phyloP scores from a whole-genome alignment of 306 rosid species.

The Lathyrus aphaca region DNA sequence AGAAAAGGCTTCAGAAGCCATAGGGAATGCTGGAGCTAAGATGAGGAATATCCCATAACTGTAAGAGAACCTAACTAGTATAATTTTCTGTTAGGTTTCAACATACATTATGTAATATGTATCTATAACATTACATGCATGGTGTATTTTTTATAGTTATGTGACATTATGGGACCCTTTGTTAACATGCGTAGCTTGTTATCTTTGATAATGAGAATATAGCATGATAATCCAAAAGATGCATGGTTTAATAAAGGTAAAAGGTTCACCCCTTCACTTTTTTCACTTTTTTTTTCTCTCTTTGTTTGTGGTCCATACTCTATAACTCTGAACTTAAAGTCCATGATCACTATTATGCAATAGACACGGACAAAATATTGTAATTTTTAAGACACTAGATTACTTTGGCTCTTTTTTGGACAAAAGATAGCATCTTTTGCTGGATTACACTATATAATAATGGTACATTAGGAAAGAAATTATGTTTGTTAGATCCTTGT shows the following conservation, averaged over 20 bases:
- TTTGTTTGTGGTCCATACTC: conserved; percentile 38
- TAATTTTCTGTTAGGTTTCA: conserved; percentile 31
- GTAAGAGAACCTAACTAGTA: conserved; percentile 21
- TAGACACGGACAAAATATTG: background rate
- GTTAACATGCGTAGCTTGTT: conserved; percentile 31
- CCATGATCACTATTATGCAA: background rate
- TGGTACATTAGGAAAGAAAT: background rate
- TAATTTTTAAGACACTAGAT: background rate
- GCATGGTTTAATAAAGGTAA: conserved; percentile 45
- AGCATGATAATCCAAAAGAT: conserved; percentile 35
- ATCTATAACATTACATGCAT: conserved; percentile 1
- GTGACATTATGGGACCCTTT: conserved; percentile 36
- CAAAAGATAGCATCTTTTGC: background rate
- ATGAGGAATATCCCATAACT: conserved; percentile 46
- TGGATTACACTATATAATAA: background rate
- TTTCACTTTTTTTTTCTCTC: background rate
- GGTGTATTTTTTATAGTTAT: background rate
- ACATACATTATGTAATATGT: conserved; percentile 24
- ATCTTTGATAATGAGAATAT: conserved; percentile 21
- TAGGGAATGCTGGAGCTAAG: conserved; percentile 58
- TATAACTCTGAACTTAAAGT: background rate
- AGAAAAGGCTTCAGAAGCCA: conserved; percentile 62
- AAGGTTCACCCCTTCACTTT: background rate
- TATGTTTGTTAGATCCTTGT: background rate
- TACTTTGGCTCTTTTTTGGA: background rate